Base-by-base conservation (phyloP, 2,329 filamentous ascomycete species). In the Botrytis sinoallii region DNA sequence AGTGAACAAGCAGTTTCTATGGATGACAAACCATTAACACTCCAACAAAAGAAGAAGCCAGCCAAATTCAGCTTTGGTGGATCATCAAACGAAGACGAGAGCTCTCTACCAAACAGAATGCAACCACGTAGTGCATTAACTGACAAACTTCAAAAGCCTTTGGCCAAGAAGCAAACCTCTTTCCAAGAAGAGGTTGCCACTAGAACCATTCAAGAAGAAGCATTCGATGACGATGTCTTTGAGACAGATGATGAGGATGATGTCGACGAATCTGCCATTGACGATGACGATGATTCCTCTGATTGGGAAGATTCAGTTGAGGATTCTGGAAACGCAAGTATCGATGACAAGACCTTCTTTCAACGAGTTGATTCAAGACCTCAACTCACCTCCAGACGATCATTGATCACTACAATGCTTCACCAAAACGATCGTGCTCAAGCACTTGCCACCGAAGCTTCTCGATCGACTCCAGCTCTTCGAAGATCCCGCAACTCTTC, bases 401-500 rank as follows among this genome's bases (percentile, higher is more conserved):
- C 95, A 3, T 88, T 98, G 59, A 91, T 99, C 77, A 98, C 95
- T 0, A 90, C 95, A 70, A 92, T 95, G 87, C 90, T 99, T 81
- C 92, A 93, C 78, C 91, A 97, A 80, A 91, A 89, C 77, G 91
- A 93, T 82, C 91, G 92, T 69, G 88, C 91, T 66, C 87, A 86
- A 79, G 90, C 86, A 71, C 87, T 95, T n/a, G 88, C 90, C 76
- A 91, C 91, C 81, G 88, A 87, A 57, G 82, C 84, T 16, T 87
- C 87, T 12, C 82, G 83, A 74, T 88, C 88, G 4, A 85, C 85
- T n/a, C 85, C 87, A 29, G 85, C 85, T 9, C 83, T 89, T 57
- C 84, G 86, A 74, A 84, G 87, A 75, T 88, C 89, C 84, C 91
- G 83, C 84, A 92, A 85, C 85, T 91, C 81, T 82, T 93, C 82